phyloP scores from a whole-genome alignment of 306 rosid species.

The Geum urbanum region DNA sequence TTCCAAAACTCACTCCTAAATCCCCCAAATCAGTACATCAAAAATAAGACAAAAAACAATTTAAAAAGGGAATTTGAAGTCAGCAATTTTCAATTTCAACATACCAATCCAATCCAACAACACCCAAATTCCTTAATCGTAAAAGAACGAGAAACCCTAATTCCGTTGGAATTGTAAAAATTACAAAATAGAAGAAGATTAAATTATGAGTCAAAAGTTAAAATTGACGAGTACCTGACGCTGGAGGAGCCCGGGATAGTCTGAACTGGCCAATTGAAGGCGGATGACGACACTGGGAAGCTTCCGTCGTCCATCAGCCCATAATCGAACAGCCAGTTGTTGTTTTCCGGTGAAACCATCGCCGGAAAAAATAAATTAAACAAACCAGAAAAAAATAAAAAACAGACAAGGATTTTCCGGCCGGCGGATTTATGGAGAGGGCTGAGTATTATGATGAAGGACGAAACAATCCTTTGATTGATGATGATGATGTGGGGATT shows the following conservation, averaged over 20 bases:
- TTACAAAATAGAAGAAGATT: too few relatives aligned
- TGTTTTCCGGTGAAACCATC: constrained; percentile 89
- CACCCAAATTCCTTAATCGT: too few relatives aligned
- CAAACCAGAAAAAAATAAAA: too few relatives aligned
- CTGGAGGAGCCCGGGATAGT: constrained; percentile 43
- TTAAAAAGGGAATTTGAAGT: background rate
- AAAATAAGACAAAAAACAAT: background rate
- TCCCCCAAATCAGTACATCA: background rate
- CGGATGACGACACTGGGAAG: constrained; percentile 51
- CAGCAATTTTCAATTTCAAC: background rate
- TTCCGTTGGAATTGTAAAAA: background rate
- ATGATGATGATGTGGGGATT: too few relatives aligned
- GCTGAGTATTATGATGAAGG: too few relatives aligned
- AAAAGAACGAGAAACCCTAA: background rate
- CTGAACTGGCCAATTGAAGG: constrained; percentile 65
- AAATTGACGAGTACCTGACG: constrained; percentile 39
- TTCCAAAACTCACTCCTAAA: background rate
- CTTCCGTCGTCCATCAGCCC: constrained; percentile 66
- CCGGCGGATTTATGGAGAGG: background rate
- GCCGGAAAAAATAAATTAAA: constrained; percentile 16
- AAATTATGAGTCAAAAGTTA: background rate
- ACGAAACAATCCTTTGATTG: too few relatives aligned
- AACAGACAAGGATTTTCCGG: constrained; percentile 14
- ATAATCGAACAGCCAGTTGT: constrained; percentile 83
- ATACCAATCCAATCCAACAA: background rate